phyloP scores from a whole-genome alignment of 78 protist species.

The Pigoraptor vietnamica region DNA sequence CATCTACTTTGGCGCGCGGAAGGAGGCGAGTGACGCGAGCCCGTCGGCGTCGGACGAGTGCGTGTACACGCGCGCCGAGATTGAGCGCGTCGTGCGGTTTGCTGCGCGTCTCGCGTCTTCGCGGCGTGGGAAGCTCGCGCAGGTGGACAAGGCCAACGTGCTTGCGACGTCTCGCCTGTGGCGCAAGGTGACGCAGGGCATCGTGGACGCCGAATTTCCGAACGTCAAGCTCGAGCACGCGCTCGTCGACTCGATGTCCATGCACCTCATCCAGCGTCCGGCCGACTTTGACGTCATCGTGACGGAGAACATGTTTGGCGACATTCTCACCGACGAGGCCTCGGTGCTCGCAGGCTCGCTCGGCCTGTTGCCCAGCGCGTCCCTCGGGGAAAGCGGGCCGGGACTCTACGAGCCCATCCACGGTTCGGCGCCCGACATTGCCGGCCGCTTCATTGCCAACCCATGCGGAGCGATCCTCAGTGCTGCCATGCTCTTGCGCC shows the following conservation, averaged over 20 bases:
- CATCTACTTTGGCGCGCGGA: slow-evolving; percentile 28
- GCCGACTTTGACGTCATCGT: slow-evolving; percentile 19
- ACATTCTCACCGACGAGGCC: slow-evolving; percentile 52
- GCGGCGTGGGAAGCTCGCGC: neutral
- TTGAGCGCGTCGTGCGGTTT: slow-evolving; percentile 19
- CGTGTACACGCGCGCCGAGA: slow-evolving; percentile 6
- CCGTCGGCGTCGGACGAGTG: slow-evolving; percentile 8
- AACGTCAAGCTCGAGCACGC: slow-evolving; percentile 4
- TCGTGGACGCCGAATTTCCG: slow-evolving; percentile 17
- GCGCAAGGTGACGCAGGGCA: slow-evolving; percentile 14
- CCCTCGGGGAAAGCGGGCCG: neutral
- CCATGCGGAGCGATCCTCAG: slow-evolving; percentile 16
- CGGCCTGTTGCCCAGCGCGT: slow-evolving; percentile 24
- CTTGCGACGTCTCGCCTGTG: slow-evolving; percentile 26
- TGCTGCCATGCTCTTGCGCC: slow-evolving; percentile 27
- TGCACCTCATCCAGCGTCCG: neutral
- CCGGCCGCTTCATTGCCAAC: slow-evolving; percentile 27
- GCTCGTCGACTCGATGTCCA: slow-evolving; percentile 8
- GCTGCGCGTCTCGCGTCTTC: slow-evolving; percentile 5
- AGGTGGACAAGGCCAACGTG: slow-evolving; percentile 34
- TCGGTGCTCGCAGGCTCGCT: slow-evolving; percentile 23
- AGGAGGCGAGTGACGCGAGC: neutral
- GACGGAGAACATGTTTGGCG: slow-evolving; percentile 47
- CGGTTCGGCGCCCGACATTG: slow-evolving; percentile 43
- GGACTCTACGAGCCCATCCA: slow-evolving; percentile 37